phyloP scores from a whole-genome alignment of 306 rosid species.

The Clitoria ternatea region DNA sequence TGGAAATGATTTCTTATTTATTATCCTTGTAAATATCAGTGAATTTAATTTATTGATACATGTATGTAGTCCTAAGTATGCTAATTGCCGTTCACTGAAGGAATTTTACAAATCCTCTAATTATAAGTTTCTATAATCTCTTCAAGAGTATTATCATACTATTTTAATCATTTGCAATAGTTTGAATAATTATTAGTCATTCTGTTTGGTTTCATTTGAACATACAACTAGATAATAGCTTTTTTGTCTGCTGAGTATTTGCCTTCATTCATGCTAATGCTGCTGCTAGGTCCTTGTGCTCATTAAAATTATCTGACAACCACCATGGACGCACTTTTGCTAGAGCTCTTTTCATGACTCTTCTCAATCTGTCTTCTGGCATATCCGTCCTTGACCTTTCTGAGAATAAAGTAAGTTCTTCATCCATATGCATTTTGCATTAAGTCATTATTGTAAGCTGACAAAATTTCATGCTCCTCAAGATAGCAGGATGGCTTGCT shows the following conservation, averaged over 20 bases:
- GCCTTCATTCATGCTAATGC: slow-evolving; percentile 14
- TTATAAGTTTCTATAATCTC: not conserved
- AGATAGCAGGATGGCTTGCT: slow-evolving; percentile 91
- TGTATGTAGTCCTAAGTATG: not conserved
- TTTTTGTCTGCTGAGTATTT: slow-evolving; percentile 21
- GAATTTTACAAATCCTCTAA: not conserved
- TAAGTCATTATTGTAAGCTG: slow-evolving; percentile 18
- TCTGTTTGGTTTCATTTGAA: slow-evolving; percentile 11
- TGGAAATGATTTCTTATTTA: not conserved
- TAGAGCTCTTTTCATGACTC: slow-evolving; percentile 46
- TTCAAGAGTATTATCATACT: not conserved
- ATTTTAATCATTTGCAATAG: slow-evolving; percentile 3
- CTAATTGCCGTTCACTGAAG: not conserved
- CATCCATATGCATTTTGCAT: slow-evolving; percentile 21
- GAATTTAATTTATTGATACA: not conserved
- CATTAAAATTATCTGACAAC: slow-evolving; percentile 58
- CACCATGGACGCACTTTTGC: slow-evolving; percentile 57
- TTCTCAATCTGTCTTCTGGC: slow-evolving; percentile 64
- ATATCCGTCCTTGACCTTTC: slow-evolving; percentile 82
- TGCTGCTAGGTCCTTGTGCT: slow-evolving; percentile 59
- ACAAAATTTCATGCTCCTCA: slow-evolving; percentile 29
- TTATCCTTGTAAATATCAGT: not conserved
- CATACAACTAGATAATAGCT: not conserved
- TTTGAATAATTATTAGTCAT: slow-evolving; percentile 1
- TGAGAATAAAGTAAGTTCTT: slow-evolving; percentile 64